Evolutionary conservation across 2,329 filamentous ascomycete genomes (phyloP).

Genomic region (Penicillium sp.): DNA sequence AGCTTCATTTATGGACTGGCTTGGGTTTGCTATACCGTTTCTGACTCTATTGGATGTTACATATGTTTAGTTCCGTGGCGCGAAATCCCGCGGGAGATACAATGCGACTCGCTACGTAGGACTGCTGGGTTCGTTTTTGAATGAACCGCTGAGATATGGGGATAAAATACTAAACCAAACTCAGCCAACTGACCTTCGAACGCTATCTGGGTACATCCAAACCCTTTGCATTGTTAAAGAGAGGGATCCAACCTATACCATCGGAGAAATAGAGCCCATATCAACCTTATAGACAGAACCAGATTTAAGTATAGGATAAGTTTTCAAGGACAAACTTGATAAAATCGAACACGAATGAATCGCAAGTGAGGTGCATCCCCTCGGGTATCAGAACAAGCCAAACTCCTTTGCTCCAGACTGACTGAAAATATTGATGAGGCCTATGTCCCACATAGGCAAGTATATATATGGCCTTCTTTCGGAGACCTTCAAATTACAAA

Average conservation of each 20-base stretch:
- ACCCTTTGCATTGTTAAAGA: neutral
- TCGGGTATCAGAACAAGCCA: neutral
- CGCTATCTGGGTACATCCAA: neutral
- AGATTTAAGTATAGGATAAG: neutral
- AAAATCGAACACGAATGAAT: neutral
- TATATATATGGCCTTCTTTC: neutral
- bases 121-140: neutral
- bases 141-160: neutral
- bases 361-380: slow-evolving; percentile 1
- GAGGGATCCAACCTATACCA: neutral
- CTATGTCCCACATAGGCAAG: neutral
- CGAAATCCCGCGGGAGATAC: neutral
- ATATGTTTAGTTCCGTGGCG: neutral
- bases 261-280: neutral
- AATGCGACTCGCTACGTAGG: neutral
- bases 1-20: neutral
- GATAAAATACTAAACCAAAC: no score
- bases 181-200: neutral
- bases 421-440: neutral
- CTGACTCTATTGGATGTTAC: neutral
- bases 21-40: neutral
- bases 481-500: neutral
- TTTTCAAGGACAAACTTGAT: neutral
- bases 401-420: neutral
- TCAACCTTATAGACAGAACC: neutral